Base-by-base conservation (phyloP, 2,329 filamentous ascomycete genomes). In the Fusarium sp. region DNA sequence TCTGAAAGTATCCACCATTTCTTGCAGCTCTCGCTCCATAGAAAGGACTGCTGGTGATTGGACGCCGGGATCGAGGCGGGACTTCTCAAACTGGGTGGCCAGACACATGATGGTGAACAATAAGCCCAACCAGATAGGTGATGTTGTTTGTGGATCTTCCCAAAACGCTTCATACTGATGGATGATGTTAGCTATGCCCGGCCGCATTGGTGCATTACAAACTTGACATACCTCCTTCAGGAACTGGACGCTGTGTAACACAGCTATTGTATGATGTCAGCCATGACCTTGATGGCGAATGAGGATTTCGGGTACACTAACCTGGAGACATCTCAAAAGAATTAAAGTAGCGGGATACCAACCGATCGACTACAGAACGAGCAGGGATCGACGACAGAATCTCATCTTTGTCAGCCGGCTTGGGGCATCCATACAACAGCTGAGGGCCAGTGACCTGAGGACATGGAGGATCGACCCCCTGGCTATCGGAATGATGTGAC, bases 41-140 rank as follows among this genome's bases (percentile, higher is more conserved):
- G 40, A 46, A 4, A 57, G 27, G 11, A 32, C n/a, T 12, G 40
- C 22, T 14, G 61, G 51, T 9, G 44, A 27, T 7, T 57, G 51
- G 10, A 49, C 40, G 4, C 59, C 51, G 12, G 61, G 61, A 11
- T 62, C 59, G 2, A 65, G 45, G 5, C 59, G 59, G 5, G 27
- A 64, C 25, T 51, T 65, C 4, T 65, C 59, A 25, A 70, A 61
- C 4, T 72, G 61, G 8, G 73, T 68, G 2, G 83, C 78, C 9
- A 85, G 75, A 53, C 80, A 81, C 46, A 86, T 74, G 6, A 86
- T 84, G 8, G 77, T 79, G 70, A 82, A 86, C 1, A 86, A 68
- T 3, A 85, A 76, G 2, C 81, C 84, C 13, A 86, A 55, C 84
- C 84, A 86, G 60, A 82, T 79, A 5, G 80, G 74, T 0, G 83